These are phyloP conservation scores for Tulasnella sp. DNA, from an alignment of 768 basidiomycete genomes.

Conservation along the genomic window DNA sequence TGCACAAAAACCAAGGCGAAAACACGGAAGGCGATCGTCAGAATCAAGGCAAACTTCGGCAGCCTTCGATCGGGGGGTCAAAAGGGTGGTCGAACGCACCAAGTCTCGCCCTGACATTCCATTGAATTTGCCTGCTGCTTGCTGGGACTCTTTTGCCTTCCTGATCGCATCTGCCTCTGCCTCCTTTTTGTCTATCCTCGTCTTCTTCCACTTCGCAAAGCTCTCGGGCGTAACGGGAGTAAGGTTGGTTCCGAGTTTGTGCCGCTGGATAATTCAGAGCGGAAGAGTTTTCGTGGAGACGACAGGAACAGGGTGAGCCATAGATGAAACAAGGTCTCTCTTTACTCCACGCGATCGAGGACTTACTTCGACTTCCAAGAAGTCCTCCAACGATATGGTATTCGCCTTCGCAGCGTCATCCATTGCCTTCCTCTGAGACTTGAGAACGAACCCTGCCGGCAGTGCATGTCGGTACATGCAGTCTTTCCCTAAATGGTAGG, in stretches of 20 bases:
- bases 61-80: background rate
- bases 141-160: slow-evolving; percentile 74
- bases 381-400: slow-evolving; percentile 88
- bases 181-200: slow-evolving; percentile 86
- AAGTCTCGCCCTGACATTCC: slow-evolving; percentile 97
- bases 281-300: background rate
- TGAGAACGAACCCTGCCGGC: slow-evolving; percentile 92
- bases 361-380: slow-evolving; percentile 90
- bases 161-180: slow-evolving; percentile 76
- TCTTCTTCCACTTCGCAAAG: slow-evolving; percentile 94
- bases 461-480: slow-evolving; percentile 95
- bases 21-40: background rate
- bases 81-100: slow-evolving; percentile 40
- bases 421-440: slow-evolving; percentile 83
- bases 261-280: slow-evolving; percentile 48
- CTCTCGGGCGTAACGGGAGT: slow-evolving; percentile 90
- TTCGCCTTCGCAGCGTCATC: slow-evolving; percentile 88
- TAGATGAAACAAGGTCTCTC: background rate
- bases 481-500: slow-evolving; percentile 37
- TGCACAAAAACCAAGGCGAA: slow-evolving; percentile 29
- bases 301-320: background rate
- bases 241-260: slow-evolving; percentile 82
- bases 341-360: background rate
- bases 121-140: slow-evolving; percentile 76
- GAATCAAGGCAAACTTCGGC: background rate